Percentiles rank a stretch among this genome's conserved stretches.
phyloP scores from a whole-genome alignment of 345 rosid genomes.

The Salix suchowensis region DNA sequence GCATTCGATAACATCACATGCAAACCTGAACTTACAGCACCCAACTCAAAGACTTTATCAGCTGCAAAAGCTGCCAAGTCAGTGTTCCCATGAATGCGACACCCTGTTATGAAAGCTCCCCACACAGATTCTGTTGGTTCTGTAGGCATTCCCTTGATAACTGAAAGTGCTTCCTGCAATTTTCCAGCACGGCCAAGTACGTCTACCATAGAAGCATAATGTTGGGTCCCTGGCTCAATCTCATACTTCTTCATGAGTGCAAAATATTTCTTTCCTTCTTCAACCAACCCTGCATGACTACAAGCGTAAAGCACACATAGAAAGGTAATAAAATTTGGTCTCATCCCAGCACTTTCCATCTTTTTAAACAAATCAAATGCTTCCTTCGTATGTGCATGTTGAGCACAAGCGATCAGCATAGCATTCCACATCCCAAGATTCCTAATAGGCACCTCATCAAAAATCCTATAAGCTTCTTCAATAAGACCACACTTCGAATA shows the following conservation, averaged over 20 bases:
- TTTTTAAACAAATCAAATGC: conserved; percentile 52
- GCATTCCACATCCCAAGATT: conserved; percentile 91
- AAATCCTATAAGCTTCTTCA: conserved; percentile 56
- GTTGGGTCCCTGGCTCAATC: conserved; percentile 68
- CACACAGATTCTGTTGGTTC: conserved; percentile 75
- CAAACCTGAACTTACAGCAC: conserved; percentile 64
- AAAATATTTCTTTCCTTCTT: conserved; percentile 60
- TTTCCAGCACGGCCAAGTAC: conserved; percentile 79
- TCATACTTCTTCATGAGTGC: conserved; percentile 60
- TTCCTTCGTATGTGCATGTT: conserved; percentile 49
- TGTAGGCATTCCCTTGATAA: conserved; percentile 56
- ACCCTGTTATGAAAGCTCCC: conserved; percentile 85
- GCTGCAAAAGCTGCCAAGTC: conserved; percentile 81
- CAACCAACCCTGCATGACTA: conserved; percentile 76
- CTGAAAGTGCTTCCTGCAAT: conserved; percentile 57
- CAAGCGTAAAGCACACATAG: conserved; percentile 75
- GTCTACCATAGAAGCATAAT: conserved; percentile 82
- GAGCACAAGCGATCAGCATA: conserved; percentile 79
- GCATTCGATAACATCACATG: conserved; percentile 67
- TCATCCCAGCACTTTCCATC: conserved; percentile 51
- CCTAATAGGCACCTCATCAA: conserved; percentile 45
- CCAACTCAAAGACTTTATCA: conserved; percentile 63
- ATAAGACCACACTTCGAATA: conserved; percentile 75
- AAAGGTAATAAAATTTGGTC: conserved; percentile 80
- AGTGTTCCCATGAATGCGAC: conserved; percentile 62